A percentile compares a stretch with the other conserved stretches of the same genome.
These are phyloP conservation scores for Drechmeria coniospora DNA, from an alignment of 2,329 filamentous ascomycete genomes.

Conservation along the genomic window DNA sequence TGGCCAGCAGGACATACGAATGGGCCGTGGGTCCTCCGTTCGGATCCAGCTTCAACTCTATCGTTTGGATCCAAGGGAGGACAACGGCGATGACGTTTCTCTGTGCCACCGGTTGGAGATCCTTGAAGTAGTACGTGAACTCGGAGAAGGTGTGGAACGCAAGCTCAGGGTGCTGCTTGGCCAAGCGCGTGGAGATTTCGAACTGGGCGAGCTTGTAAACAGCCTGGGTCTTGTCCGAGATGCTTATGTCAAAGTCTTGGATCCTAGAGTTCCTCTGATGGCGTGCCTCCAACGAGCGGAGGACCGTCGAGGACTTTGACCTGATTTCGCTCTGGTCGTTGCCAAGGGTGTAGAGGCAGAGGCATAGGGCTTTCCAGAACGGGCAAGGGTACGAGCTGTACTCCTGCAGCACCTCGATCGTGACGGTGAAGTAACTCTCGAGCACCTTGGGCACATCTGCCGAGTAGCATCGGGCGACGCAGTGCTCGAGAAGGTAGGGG, in stretches of 20 bases:
- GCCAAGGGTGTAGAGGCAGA: conserved; percentile 82
- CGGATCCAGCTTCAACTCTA: conserved; percentile 82
- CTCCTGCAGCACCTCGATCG: conserved; percentile 73
- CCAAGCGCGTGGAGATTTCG: conserved; percentile 81
- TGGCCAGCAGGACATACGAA: conserved; percentile 89
- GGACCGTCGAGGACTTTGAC: conserved; percentile 69
- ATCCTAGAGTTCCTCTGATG: conserved; percentile 72
- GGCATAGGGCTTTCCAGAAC: conserved; percentile 80
- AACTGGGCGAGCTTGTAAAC: conserved; percentile 97
- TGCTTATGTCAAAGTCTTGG: conserved; percentile 94
- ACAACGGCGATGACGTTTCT: conserved; percentile 90
- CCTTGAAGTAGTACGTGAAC: conserved; percentile 86
- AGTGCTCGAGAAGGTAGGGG: conserved; percentile 71
- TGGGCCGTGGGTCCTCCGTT: conserved; percentile 80
- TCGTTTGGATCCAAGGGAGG: conserved; percentile 88
- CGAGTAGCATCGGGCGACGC: conserved; percentile 80
- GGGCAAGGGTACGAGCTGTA: conserved; percentile 67
- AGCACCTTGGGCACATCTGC: conserved; percentile 68
- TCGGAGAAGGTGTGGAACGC: conserved; percentile 94
- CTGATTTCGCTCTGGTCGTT: conserved; percentile 82
- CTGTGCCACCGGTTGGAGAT: conserved; percentile 66
- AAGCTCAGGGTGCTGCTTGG: conserved; percentile 74
- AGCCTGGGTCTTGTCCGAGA: conserved; percentile 94
- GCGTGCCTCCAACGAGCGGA: conserved; percentile 69
- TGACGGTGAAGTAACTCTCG: conserved; percentile 89